Evolutionary conservation across 257 asterid genomes (phyloP).

Genomic region (Linaria vulgaris): DNA sequence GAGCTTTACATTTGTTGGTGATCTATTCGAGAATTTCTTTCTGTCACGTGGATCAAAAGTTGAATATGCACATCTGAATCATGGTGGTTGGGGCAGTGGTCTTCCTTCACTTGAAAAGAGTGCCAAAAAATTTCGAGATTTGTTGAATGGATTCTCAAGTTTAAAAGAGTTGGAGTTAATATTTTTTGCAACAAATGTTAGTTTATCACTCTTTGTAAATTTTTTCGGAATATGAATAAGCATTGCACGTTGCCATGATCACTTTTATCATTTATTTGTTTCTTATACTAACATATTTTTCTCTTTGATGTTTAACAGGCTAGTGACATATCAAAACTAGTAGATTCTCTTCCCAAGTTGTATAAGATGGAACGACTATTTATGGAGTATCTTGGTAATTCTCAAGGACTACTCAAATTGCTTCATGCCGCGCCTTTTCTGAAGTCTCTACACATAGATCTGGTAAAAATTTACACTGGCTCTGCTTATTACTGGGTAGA

Average conservation of each 20-base stretch:
- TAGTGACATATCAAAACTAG: no score
- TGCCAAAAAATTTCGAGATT: background rate
- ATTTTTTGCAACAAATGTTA: slow-evolving; percentile 6
- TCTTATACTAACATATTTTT: no score
- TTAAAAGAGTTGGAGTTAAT: slow-evolving; percentile 4
- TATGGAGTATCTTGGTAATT: background rate
- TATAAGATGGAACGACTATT: background rate
- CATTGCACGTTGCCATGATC: no score
- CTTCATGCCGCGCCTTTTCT: background rate
- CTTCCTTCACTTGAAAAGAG: background rate
- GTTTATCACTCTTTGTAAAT: no score
- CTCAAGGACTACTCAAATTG: background rate
- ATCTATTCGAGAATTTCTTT: no score
- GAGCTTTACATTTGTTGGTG: no score
- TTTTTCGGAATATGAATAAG: no score
- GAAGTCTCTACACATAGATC: background rate
- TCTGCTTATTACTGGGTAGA: no score
- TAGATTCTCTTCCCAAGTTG: no score
- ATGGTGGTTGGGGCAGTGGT: background rate
- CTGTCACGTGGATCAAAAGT: slow-evolving; percentile 1
- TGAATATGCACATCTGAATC: background rate
- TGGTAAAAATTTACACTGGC: no score
- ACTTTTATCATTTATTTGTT: no score
- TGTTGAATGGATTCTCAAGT: slow-evolving; percentile 1
- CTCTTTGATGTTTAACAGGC: no score